These are phyloP conservation scores for rapeseed (Brassica napus) DNA, from an alignment of 345 rosid species.

Conservation along the genomic window Da-Ae NC_063450.1:39549501-39550000, in stretches of 20 bases:
- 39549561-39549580: constrained; percentile 86
- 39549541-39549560: constrained; percentile 66
- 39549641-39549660: constrained; percentile 92
- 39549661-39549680: constrained; percentile 86
- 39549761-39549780: background rate
- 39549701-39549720: background rate
- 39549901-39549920: background rate
- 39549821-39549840: too few relatives aligned
- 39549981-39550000: too few relatives aligned
- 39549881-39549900: too few relatives aligned
- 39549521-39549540: constrained; percentile 60
- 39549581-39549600: constrained; percentile 79
- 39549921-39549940: background rate
- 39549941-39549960: background rate
- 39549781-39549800: too few relatives aligned
- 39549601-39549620: constrained; percentile 85
- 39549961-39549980: background rate
- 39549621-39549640: constrained; percentile 80
- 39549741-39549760: background rate
- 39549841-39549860: too few relatives aligned
- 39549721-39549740: background rate
- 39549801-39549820: too few relatives aligned
- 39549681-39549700: constrained; percentile 63
- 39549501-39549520: constrained; percentile 43
- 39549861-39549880: too few relatives aligned